Evolutionary conservation across 129 eudicot genomes (phyloP), one percentile per base, ranked within the genome.

Genomic region (Tagetes erecta): DNA sequence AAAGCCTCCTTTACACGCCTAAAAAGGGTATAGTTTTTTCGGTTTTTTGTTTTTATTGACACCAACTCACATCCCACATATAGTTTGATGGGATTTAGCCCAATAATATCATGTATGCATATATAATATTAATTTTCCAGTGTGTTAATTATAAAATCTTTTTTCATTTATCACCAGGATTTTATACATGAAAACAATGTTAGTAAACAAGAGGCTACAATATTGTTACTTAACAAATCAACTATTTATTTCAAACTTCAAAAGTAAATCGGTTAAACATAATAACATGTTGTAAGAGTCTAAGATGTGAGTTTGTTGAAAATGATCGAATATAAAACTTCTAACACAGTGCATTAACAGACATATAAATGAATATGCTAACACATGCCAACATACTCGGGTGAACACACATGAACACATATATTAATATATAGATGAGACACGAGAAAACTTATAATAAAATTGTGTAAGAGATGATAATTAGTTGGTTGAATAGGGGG

Each of bases 1-100:
- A 80, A 80, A 67, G 81, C 67, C 63, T 70, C 57, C 87, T 87
- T 87, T 84, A 77, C 92, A 87, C 92, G 89, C 85, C 87, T 79
- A 82, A 79, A 82, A 84, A 84, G 80, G 13, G 46, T 49, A 8
- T 7, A 11, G 31, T 53, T 40, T 80, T 80, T 79, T 27, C 51
- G 76, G 78, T 60, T 74, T 68, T 77, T 81, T 82, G 88, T 84
- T 84, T 84, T 80, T 77, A 76, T 87, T 80, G 81, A 76, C 82
- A 82, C 80, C 82, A 81, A 70, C 63, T 80, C 72, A 81, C 76
- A 77, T 55, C 36, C 45, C 67, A 62, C 67, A 36, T 62, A 55
- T 55, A 12, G n/a, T 62, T 57, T 13, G 30, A 12, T 36, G 10
- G 67, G 12, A 9, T 12, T 20, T 37, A 35, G 42, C 41, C 27